phyloP scores from a whole-genome alignment of 106 monocot genomes.

The Allium sativum region DNA sequence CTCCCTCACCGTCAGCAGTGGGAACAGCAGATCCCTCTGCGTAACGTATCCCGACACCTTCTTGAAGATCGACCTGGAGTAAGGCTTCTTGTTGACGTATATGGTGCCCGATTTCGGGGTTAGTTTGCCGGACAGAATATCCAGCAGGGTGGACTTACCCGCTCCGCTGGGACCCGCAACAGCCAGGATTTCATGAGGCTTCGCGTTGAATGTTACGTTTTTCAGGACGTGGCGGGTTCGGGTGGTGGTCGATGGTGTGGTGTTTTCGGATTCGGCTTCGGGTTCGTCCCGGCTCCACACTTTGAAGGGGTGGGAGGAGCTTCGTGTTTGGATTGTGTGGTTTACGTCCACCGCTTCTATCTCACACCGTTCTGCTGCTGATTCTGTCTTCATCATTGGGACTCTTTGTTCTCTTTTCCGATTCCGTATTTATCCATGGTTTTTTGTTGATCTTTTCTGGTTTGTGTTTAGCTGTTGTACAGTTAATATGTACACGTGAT shows the following conservation, averaged over 20 bases:
- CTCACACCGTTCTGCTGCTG: constrained; percentile 32
- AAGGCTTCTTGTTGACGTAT: constrained; percentile 29
- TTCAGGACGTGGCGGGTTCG: constrained; percentile 38
- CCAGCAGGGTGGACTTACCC: constrained; percentile 79
- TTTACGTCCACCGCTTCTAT: constrained; percentile 50
- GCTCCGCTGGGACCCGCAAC: constrained; percentile 93
- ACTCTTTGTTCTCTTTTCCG: neutral
- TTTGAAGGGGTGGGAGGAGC: constrained; percentile 19
- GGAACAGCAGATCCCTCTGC: constrained; percentile 67
- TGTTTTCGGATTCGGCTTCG: neutral
- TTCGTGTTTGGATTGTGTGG: constrained; percentile 37
- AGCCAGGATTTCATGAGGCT: constrained; percentile 71
- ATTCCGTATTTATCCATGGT: no score
- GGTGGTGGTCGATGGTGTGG: neutral
- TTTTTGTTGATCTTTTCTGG: no score
- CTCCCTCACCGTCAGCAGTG: constrained; percentile 79
- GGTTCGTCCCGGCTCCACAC: constrained; percentile 29
- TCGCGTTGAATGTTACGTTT: constrained; percentile 53
- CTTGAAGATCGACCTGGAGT: constrained; percentile 12
- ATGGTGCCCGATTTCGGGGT: constrained; percentile 5
- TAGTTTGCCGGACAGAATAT: constrained; percentile 66
- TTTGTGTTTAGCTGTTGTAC: no score
- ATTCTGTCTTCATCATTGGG: constrained; percentile 13
- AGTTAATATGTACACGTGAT: no score
- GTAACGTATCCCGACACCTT: constrained; percentile 66